phyloP scores from a whole-genome alignment of 345 rosid genomes.

The Acer campestre region DNA sequence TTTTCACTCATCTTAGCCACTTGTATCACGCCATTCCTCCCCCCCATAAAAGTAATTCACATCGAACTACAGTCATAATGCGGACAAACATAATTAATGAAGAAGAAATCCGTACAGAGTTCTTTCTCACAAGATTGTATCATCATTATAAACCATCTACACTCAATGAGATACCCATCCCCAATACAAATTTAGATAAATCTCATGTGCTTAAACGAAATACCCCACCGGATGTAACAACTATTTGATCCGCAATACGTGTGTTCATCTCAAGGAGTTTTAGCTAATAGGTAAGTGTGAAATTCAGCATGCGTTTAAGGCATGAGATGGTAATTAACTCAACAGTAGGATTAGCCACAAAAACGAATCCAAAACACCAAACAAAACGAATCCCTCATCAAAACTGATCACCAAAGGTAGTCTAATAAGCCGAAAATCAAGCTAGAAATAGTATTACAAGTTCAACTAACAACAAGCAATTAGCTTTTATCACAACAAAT shows the following conservation, averaged over 20 bases:
- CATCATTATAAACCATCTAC: neutral
- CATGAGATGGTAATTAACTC: neutral
- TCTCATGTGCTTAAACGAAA: neutral
- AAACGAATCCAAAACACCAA: neutral
- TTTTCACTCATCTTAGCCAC: neutral
- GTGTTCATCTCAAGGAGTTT: neutral
- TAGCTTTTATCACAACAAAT: neutral
- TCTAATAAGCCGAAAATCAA: neutral
- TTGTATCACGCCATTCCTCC: neutral
- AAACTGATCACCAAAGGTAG: neutral
- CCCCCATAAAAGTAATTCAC: neutral
- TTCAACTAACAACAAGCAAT: neutral
- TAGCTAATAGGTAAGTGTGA: neutral
- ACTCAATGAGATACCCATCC: neutral
- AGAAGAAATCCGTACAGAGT: neutral
- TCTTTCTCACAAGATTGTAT: neutral
- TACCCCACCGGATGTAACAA: neutral
- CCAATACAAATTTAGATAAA: neutral
- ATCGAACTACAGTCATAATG: neutral
- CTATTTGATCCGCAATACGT: neutral
- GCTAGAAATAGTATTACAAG: neutral
- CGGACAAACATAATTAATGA: neutral
- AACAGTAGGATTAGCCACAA: neutral
- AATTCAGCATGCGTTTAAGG: neutral
- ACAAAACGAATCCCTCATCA: neutral